Evolutionary conservation across 1,284 basidiomycete genomes (phyloP), one percentile per base, ranked within the genome.

Genomic region (Schizopora paradoxa): DNA sequence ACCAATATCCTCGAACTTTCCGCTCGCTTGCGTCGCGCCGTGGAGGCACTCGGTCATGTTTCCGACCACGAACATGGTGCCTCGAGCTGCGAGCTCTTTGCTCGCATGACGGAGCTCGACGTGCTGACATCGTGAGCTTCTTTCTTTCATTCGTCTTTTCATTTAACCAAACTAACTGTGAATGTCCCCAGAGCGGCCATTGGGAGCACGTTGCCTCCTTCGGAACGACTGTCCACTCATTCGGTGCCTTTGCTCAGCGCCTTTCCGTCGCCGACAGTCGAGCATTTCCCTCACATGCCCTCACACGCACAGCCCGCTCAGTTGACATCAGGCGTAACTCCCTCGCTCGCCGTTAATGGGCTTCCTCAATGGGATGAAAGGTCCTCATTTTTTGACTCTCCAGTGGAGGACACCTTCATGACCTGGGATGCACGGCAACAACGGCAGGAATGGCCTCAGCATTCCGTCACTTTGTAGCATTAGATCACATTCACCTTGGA

Each of bases 1-100:
- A 74, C 66, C 44, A 72, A 70, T 29, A 66, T 80, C 21, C 70
- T 82, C 6, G 79, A 82, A 54, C 64, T 83, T 21, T 82, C 80
- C 1, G 63, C 82, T 23, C 67, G 77, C 43, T 67, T 83, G 23
- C 68, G 79, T 25, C 76, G 72, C 52, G 77, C 77, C 2, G 72
- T 73, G 19, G 72, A 80, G 47, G 65, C 75, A 27, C 72, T 83
- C 35, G 64, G 68, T 21, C 72, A 68, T 38, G 73, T 73, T 6
- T 57, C 70, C 21, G 69, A 66, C 45, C 80, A 83, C 56, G 66
- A 62, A 23, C 56, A 69, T 45, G 66, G 68, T 25, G 64, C 63
- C 1, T 14, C 55, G 18, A 63, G 59, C 29, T 83, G 80, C 56
- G 57, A 65, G 18, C 63, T 83, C 22, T 72, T 74, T 49, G 71